A percentile compares a stretch with the other conserved stretches of the same genome.
These are phyloP conservation scores for Hibiscus tridactylites DNA, from an alignment of 345 rosid species.

Conservation along the genomic window DNA sequence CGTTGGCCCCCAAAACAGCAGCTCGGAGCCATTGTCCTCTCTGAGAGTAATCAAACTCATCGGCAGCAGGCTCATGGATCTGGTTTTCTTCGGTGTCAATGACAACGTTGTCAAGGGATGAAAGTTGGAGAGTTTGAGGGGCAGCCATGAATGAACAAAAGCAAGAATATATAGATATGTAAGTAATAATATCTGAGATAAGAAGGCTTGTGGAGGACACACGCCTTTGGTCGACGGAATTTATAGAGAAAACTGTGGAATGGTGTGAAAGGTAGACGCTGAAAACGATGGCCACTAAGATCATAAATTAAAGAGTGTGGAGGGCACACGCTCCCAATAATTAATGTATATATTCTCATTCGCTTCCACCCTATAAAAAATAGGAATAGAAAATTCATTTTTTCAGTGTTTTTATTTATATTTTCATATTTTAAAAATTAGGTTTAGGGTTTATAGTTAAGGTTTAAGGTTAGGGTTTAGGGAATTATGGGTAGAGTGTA, in stretches of 20 bases:
- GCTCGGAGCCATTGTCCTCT: conserved; percentile 83
- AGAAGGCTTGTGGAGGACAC: conserved; percentile 37
- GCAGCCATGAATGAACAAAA: conserved; percentile 10
- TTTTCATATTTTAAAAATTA: too few relatives aligned
- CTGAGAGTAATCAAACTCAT: conserved; percentile 38
- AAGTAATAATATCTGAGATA: background rate
- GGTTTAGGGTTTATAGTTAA: too few relatives aligned
- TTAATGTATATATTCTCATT: background rate
- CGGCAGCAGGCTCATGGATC: background rate
- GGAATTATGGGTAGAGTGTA: too few relatives aligned
- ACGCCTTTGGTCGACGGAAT: conserved; percentile 20
- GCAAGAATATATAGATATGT: background rate
- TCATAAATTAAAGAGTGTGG: background rate
- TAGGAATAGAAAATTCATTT: too few relatives aligned
- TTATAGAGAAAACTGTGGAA: conserved; percentile 8
- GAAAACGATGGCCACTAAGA: background rate
- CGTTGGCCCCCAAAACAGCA: conserved; percentile 72
- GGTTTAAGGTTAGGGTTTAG: too few relatives aligned
- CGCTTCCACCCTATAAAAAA: too few relatives aligned
- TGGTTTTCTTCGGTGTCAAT: background rate
- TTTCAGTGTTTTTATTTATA: too few relatives aligned
- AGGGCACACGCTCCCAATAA: background rate
- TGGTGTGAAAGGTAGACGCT: background rate
- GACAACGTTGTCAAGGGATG: conserved; percentile 10
- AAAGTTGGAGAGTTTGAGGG: conserved; percentile 10